Conservation (phyloP, 192 early-diverging fungal genomes). For the Entomortierella lignicola region DNA sequence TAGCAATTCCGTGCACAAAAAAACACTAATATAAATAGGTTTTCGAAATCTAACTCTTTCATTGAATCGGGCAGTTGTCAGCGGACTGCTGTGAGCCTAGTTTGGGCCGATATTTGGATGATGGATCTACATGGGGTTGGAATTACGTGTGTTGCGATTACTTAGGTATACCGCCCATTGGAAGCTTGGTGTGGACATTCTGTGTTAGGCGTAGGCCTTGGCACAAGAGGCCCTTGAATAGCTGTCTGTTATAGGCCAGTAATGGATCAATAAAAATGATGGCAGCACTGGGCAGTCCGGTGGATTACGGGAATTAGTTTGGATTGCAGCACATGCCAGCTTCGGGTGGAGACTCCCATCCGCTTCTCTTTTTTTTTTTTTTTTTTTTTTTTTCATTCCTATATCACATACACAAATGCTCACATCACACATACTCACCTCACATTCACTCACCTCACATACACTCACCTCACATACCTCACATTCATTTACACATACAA, state of each 20-base stretch:
- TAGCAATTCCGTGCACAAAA: not conserved
- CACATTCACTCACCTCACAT: no score
- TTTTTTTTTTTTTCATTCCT: not conserved
- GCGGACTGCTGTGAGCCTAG: slow-evolving; percentile 41
- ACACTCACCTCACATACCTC: no score
- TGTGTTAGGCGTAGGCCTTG: slow-evolving; percentile 29
- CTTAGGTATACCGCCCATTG: slow-evolving; percentile 54
- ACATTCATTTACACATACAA: no score
- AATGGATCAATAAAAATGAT: slow-evolving; percentile 54
- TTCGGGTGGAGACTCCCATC: slow-evolving; percentile 53
- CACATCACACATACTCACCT: no score
- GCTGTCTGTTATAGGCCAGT: slow-evolving; percentile 50
- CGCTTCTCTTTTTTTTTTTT: slow-evolving; percentile 29
- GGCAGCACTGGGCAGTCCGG: slow-evolving; percentile 55
- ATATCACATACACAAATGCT: no score
- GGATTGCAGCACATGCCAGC: slow-evolving; percentile 51
- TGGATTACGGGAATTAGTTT: slow-evolving; percentile 55
- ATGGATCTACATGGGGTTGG: slow-evolving; percentile 42
- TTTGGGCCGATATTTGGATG: slow-evolving; percentile 53
- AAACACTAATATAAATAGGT: not conserved
- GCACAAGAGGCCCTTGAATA: slow-evolving; percentile 53
- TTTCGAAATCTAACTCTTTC: not conserved
- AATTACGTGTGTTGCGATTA: slow-evolving; percentile 33
- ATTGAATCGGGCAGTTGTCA: slow-evolving; percentile 49
- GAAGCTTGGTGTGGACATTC: slow-evolving; percentile 57